Percentiles rank a stretch among this genome's conserved stretches.
Conservation (phyloP, 495 filamentous ascomycete species). For the Glutinoglossum americanum region DNA sequence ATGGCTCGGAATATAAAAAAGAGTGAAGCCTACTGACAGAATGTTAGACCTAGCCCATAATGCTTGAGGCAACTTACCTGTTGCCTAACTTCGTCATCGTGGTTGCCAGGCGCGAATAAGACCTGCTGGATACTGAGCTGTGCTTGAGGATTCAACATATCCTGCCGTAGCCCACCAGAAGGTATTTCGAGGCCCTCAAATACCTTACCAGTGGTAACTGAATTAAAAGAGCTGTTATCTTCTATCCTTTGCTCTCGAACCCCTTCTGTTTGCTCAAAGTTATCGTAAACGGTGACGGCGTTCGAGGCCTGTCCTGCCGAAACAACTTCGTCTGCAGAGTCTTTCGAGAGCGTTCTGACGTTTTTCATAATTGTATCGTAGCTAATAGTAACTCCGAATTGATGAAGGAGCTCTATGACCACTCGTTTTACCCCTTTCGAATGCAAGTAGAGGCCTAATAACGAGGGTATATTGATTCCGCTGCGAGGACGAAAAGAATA, state of each 20-base stretch:
- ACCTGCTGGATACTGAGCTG: background rate
- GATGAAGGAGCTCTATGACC: background rate
- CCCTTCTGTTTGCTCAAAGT: background rate
- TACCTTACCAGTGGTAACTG: background rate
- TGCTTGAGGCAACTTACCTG: background rate
- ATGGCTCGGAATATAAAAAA: background rate
- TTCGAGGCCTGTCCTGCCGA: background rate
- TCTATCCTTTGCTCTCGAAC: background rate
- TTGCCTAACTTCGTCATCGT: background rate
- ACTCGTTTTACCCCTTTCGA: background rate
- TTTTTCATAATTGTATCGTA: background rate
- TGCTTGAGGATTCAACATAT: background rate
- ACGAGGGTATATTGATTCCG: background rate
- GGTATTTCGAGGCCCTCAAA: background rate
- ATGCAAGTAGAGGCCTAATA: background rate
- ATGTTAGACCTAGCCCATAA: background rate
- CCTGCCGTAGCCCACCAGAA: background rate
- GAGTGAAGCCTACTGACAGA: background rate
- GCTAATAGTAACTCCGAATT: background rate
- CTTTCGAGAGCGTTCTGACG: background rate
- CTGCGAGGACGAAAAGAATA: background rate
- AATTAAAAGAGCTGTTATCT: background rate
- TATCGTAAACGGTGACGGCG: background rate
- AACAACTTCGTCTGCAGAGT: background rate
- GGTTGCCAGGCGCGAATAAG: background rate